Evolutionary conservation across 768 basidiomycete genomes (phyloP), one percentile per base, ranked within the genome.

Genomic region (Paxillus involutus): DNA sequence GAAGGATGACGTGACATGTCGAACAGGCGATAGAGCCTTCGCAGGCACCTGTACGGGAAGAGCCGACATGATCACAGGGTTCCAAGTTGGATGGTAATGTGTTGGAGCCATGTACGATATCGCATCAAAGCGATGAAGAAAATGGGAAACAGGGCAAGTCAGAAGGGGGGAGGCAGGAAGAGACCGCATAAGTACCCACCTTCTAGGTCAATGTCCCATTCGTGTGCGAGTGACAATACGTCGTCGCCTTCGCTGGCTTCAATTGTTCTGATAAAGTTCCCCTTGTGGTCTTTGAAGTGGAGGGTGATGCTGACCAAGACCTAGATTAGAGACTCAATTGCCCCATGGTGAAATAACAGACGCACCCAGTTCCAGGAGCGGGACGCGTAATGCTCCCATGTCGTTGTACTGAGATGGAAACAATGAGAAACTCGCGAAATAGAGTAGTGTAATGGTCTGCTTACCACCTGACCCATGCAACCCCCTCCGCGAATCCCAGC

Each of bases 21-120:
- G 96, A 98, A 67, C 96, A 99, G 14, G 96, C 96, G 45, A 97
- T 83, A 1, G 94, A 96, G 39, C 93, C 90, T 75, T 98, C 96
- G 71, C 97, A 99, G 26, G 96, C 96, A 53, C 95, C 94, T 97
- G 48, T 12, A n/a, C 24, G 10, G 30, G 43, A 14, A 32, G 26
- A 43, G 37, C 36, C 40, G 43, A 39, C 47, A 42, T 16, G 21
- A 48, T 8, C 32, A 45, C 26, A 35, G 26, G 21, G 44, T 6
- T 6, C 40, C 43, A 44, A 44, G 44, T 36, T 10, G 17, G 39
- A 37, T 29, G n/a, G 39, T 26, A n/a, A 16, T 17, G 36, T 16
- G n/a, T 37, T 4, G 1, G 6, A 44, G 24, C 21, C 21, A 21
- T 21, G 21, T 21, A 21, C 21, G 21, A 3, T 21, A 21, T 21